Conservation (phyloP, 2,329 filamentous ascomycete species). For the Orbilia javanica region DNA sequence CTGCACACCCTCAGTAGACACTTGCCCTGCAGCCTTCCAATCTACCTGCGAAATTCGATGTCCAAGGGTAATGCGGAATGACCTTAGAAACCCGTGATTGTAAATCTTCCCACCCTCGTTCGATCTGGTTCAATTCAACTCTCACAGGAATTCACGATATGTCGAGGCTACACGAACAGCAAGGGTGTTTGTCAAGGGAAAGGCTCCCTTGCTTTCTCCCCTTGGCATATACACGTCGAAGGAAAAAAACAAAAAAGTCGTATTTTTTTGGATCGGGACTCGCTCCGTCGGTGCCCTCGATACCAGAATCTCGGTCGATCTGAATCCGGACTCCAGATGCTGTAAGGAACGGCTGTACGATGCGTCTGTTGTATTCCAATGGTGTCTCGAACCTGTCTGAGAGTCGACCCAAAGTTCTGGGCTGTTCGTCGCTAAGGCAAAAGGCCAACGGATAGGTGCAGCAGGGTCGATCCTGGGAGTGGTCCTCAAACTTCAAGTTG, state of each 20-base stretch:
- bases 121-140: constrained; percentile 10
- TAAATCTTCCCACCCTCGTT: constrained; percentile 27
- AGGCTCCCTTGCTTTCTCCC: constrained; percentile 39
- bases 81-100: constrained; percentile 47
- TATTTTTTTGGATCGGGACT: constrained; percentile 23
- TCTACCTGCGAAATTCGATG: constrained; percentile 56
- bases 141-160: constrained; percentile 31
- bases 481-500: constrained; percentile 34
- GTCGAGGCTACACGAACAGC: constrained; percentile 38
- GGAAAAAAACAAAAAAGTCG: constrained; percentile 33
- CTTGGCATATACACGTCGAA: constrained; percentile 51
- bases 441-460: constrained; percentile 48
- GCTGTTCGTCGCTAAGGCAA: constrained; percentile 45
- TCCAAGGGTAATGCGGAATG: constrained; percentile 48
- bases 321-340: constrained; percentile 19
- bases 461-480: constrained; percentile 49
- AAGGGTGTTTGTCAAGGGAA: constrained; percentile 50
- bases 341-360: constrained; percentile 5
- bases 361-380: constrained; percentile 12
- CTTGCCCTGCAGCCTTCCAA: constrained; percentile 37
- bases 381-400: constrained; percentile 19
- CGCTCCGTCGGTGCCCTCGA: constrained; percentile 39
- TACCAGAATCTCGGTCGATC: constrained; percentile 13
- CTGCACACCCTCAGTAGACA: constrained; percentile 18
- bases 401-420: constrained; percentile 41